A percentile compares a stretch with the other conserved stretches of the same genome.
Conservation (phyloP, 2,329 filamentous ascomycete genomes). For the Truncatella angustata region DNA sequence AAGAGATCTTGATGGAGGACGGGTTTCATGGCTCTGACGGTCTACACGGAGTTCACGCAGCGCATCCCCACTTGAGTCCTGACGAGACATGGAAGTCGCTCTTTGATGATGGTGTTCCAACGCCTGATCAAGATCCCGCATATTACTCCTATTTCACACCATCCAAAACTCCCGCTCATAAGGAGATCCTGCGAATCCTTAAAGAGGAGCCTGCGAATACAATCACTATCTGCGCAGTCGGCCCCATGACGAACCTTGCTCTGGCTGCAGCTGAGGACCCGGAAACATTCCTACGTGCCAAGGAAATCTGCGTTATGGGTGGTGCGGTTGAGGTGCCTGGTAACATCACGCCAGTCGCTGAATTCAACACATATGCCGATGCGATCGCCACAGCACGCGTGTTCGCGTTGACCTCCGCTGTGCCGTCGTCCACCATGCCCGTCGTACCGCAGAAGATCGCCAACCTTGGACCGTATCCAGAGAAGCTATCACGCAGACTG, state of each 20-base stretch:
- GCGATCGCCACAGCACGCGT: constrained; percentile 73
- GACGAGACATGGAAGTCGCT: constrained; percentile 71
- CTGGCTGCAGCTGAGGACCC: constrained; percentile 85
- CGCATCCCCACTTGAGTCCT: constrained; percentile 71
- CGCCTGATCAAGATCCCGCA: constrained; percentile 35
- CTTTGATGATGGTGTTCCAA: constrained; percentile 47
- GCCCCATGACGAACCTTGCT: constrained; percentile 91
- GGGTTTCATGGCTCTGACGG: constrained; percentile 88
- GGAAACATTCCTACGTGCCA: constrained; percentile 82
- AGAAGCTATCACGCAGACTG: constrained; percentile 59
- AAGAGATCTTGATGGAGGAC: constrained; percentile 76
- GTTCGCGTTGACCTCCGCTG: constrained; percentile 72
- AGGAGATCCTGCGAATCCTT: constrained; percentile 86
- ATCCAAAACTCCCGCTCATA: constrained; percentile 70
- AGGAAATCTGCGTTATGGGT: constrained; percentile 95
- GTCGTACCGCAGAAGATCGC: constrained; percentile 52
- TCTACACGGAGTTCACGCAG: constrained; percentile 70
- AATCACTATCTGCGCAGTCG: constrained; percentile 86
- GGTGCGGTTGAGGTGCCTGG: constrained; percentile 77
- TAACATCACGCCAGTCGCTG: constrained; percentile 81
- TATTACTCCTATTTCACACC: constrained; percentile 68
- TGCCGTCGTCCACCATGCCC: constrained; percentile 78
- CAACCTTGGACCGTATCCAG: constrained; percentile 61
- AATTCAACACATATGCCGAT: constrained; percentile 96
- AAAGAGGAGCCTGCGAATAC: constrained; percentile 78